Evolutionary conservation across 176 grass and related monocot genomes (phyloP).

Genomic region (Stipa capillata): DNA sequence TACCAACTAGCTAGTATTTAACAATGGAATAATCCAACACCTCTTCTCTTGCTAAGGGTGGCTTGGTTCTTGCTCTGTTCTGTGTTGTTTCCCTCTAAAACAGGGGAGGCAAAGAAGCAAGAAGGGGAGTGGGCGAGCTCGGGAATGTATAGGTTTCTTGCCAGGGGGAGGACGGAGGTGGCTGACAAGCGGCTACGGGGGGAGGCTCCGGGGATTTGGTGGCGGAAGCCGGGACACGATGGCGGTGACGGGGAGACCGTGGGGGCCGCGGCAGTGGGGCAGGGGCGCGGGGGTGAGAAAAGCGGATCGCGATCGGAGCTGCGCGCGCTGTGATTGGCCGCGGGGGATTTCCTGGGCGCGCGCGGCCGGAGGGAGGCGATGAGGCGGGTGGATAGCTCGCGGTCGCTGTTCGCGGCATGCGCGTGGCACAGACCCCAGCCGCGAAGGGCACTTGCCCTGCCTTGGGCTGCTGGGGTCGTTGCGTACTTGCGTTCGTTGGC

Average conservation of each 20-base stretch:
- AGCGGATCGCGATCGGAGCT: constrained; percentile 7
- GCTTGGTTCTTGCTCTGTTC: background rate
- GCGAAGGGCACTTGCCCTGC: background rate
- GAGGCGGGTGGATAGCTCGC: constrained; percentile 40
- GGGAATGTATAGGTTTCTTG: constrained; percentile 34
- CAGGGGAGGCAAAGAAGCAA: constrained; percentile 11
- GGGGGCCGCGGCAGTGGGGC: background rate
- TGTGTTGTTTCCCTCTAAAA: background rate
- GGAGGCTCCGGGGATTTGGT: background rate
- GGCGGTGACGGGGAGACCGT: constrained; percentile 33
- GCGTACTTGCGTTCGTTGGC: no score
- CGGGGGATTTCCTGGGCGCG: constrained; percentile 25
- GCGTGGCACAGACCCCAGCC: constrained; percentile 27
- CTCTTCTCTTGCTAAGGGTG: background rate
- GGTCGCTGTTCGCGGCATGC: constrained; percentile 20
- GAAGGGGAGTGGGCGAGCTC: background rate
- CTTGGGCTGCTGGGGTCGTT: background rate
- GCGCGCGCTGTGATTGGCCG: constrained; percentile 33
- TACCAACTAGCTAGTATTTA: background rate
- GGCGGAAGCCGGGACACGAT: constrained; percentile 17
- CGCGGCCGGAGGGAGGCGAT: constrained; percentile 27
- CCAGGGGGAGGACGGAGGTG: background rate
- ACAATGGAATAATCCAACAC: background rate
- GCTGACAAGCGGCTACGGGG: background rate
- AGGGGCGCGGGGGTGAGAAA: background rate